Base-by-base conservation (phyloP, 2,329 filamentous ascomycete species). In the Diplodia sapinea region DNA sequence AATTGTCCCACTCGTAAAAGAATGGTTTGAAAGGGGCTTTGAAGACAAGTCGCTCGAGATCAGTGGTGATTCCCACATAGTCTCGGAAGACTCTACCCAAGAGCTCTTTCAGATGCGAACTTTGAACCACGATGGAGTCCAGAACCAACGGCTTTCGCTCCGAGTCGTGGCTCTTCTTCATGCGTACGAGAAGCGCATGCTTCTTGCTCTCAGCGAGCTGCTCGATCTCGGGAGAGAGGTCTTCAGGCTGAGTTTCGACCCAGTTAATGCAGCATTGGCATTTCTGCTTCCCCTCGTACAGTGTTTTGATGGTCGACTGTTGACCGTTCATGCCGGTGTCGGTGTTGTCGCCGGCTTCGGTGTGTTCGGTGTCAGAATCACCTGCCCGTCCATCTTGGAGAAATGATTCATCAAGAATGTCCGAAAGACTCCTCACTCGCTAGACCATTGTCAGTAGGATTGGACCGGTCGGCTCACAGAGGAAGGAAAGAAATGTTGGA, bases 121-220 rank as follows among this genome's bases (percentile, higher is more conserved):
- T 78, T 54, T 80, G 78, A 2, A 79, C 70, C 4, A 76, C 73
- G 66, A 79, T 74, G 3, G 76, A 77, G 52, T 75, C 65, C 5
- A 74, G 55, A 4, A 56, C 29, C 54, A 74, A 12, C 13, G 54
- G 23, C 3, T 55, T 55, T 13, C 29, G 7, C 4, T 55, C 62
- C 4, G 26, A n/a, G 7, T 36, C 43, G n/a, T 62, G 52, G 36
- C 29, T 43, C 50, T 66, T 70, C 54, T 61, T 70, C 64, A 71
- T 69, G 15, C 70, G 68, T 4, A 71, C 57, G 26, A 72, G 33
- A 17, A 72, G 67, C 11, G 71, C 71, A 26, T 65, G 71, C n/a
- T 61, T 62, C 43, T 71, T 69, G 33, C 69, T 69, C 26, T 67
- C 70, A 23, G 70, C 69, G 4, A 67, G 69, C 57, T 72, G 68